Evolutionary conservation across 2,329 filamentous ascomycete species (phyloP), one percentile per base, ranked within the genome.

Genomic region (Aureobasidium leucospermi): DNA sequence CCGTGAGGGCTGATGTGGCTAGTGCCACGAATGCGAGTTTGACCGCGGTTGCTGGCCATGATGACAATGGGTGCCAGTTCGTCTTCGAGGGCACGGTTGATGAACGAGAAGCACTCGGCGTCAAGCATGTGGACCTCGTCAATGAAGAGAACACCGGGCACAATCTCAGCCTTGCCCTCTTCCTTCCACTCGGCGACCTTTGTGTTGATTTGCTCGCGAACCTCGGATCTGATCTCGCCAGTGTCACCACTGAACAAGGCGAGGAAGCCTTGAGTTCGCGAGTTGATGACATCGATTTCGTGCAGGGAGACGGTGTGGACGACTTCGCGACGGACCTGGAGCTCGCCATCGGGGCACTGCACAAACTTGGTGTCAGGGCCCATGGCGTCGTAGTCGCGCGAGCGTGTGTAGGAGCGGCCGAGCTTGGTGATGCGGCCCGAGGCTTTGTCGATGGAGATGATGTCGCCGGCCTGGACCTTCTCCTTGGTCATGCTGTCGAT

Each of bases 51-150:
- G 81, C 89, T 96, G 58, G 94, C 94, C 94, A 99, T 99, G 76
- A 99, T 99, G 73, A 99, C 92, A 65, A 99, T 92, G 41, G 94
- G 94, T 1, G 94, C 91, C 34, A 99, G 82, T 68, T 97, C 91
- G 62, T 92, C 90, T 76, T 99, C 94, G 46, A 99, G 81, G 0
- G 94, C 94, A 56, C 94, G 89, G 79, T 99, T 99, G 80, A 99
- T 88, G 79, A 96, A 99, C 46, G 91, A 95, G 79, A 96, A 99
- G 79, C 93, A 97, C 75, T 99, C 94, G 65, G 97, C 96, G 73
- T 99, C 94, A 60, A 99, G 88, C 93, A 99, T 97, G 80, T 99
- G 94, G 5, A 99, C 93, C 78, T 99, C 94, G 69, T 99, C 94
- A 69, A 99, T 96, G 79, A 99, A 99, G 7, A 99, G 79, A 7